Conservation (phyloP, 1,284 basidiomycete species). For the Tilletiopsis washingtonensis region DNA sequence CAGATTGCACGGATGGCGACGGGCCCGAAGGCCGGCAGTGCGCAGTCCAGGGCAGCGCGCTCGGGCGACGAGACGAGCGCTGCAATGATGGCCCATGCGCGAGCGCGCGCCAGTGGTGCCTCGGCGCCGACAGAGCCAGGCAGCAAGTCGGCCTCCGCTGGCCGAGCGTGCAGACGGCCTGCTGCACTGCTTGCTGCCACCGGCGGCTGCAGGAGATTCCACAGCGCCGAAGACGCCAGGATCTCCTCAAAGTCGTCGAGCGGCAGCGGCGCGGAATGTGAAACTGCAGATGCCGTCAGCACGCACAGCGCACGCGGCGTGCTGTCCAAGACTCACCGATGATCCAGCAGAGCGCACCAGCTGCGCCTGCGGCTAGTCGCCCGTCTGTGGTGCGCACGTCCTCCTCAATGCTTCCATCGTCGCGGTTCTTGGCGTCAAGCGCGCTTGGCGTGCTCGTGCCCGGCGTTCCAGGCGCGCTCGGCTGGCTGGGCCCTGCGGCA, state of each 20-base stretch:
- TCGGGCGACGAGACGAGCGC: not conserved
- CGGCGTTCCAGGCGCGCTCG: conserved; percentile 8
- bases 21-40: conserved; percentile 5
- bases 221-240: conserved; percentile 20
- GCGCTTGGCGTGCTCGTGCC: conserved; percentile 6
- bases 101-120: conserved; percentile 22
- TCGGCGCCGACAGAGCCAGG: conserved; percentile 31
- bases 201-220: conserved; percentile 15
- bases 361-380: conserved; percentile 36
- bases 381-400: conserved; percentile 35
- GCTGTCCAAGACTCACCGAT: conserved; percentile 1
- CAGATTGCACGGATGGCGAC: conserved; percentile 34
- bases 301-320: not conserved
- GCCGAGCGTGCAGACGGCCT: too few species aligned
- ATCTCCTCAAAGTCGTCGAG: conserved; percentile 17
- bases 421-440: conserved; percentile 42
- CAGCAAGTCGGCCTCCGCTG: too few species aligned
- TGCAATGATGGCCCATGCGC: conserved; percentile 27
- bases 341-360: conserved; percentile 25
- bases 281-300: not conserved
- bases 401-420: conserved; percentile 43
- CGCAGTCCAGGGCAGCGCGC: not conserved
- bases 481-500: conserved; percentile 19
- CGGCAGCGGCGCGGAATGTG: not conserved
- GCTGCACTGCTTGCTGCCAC: too few species aligned